Evolutionary conservation across 1,284 basidiomycete species (phyloP), one percentile per base, ranked within the genome.

Genomic region (Moniliophthora roreri): DNA sequence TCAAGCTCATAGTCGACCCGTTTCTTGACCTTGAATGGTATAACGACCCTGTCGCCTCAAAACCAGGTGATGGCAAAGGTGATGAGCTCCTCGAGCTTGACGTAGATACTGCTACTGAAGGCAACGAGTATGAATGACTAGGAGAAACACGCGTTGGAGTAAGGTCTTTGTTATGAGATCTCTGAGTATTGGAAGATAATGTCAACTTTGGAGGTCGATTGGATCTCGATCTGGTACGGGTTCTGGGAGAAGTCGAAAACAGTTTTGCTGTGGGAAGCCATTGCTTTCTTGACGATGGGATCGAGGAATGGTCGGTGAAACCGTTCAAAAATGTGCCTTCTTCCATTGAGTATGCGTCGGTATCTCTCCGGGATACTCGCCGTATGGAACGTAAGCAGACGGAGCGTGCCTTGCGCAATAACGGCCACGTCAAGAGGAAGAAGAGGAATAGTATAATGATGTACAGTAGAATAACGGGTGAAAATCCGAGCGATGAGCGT

Each of bases 401-500:
- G 10, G 73, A 63, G 23, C 80, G 72, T 9, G 87, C 62, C 26
- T 74, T 73, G 46, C 81, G 77, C 38, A 85, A 80, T 53, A 90
- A 60, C 4, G 87, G 83, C 57, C 75, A 82, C 21, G 66, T 65
- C 37, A 82, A 58, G 41, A 77, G 65, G 16, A 75, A 54, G 48
- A 81, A 42, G 28, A 79, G 49, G 39, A 73, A 63, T 32, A 79
- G 61, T 35, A 79, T 58, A 47, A 76, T 60, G 9, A 77, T 53
- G 61, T 81, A 84, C 61, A 86, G 75, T 61, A 87, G 72, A 15
- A 80, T 66, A 20, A 88, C 73, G 13, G 81, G 81, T 2, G 87
- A 87, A 65, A 89, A 89, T 0, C 88, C 87, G 34, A 90, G 76
- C 0, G 82, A 82, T 23, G 78, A 69, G 40, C 84, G 75, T 8